Evolutionary conservation across 108 stramenopile genomes (phyloP), one percentile per base, ranked within the genome.

Genomic region (Skeletonema tropicum): DNA sequence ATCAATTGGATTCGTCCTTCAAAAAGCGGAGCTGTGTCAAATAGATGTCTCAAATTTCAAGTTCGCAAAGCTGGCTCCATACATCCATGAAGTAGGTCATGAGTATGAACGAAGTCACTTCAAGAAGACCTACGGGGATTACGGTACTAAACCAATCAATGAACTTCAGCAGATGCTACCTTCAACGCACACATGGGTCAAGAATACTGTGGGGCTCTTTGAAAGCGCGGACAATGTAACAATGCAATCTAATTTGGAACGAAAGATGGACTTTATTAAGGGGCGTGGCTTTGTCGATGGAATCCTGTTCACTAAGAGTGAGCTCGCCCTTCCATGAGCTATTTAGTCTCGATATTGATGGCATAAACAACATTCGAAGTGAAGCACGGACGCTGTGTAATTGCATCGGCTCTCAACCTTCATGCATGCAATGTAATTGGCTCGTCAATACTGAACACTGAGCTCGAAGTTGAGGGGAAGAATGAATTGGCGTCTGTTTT

Each of bases 371-470:
- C 14, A 87, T 91, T 49, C 76, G 90, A 17, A 66, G 70, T 35
- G 61, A 70, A 33, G 82, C 86, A 42, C 82, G 84, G 84, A 32
- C 58, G 77, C 31, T 85, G 83, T 49, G 90, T 84, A 25, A 86
- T 86, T 71, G 90, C 82, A 52, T 86, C 85, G 11, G 82, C 90
- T 5, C 71, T 91, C 11, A 85, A 61, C 21, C 78, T 87, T 19
- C 86, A 89, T 68, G 86, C 86, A 14, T 75, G 74, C 31, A 80
- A 71, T 57, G 66, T 78, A 23, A 81, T 66, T 41, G 65, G 68
- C 13, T 33, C 60, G 41, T 73, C 78, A 3, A 49, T 64, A 55
- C 52, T 55, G 52, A 25, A 55, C 23, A 55, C 52, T n/a, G 42
- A 45, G 15, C 2, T 7, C 23, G 52, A 1, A 55, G 21, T 55